phyloP scores from a whole-genome alignment of 306 rosid genomes.

The Sechiopsis laciniata region DNA sequence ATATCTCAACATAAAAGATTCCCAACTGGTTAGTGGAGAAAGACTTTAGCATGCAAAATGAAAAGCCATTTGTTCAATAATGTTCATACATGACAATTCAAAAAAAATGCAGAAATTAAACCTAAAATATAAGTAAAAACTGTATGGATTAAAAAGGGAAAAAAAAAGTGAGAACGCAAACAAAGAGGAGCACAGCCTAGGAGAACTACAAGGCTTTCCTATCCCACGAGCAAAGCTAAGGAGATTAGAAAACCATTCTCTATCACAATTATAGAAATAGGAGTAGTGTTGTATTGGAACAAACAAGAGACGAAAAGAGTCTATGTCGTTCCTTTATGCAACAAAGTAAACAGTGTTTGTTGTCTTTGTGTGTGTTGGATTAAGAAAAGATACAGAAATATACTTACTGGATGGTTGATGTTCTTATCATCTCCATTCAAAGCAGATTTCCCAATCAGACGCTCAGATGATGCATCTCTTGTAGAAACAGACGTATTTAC shows the following conservation, averaged over 20 bases:
- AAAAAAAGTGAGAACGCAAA: neutral
- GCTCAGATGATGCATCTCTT: conserved; percentile 63
- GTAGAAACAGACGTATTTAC: conserved; percentile 45
- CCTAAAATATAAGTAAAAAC: neutral
- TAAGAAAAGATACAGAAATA: conserved; percentile 19
- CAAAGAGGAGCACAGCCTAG: conserved; percentile 5
- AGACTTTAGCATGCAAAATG: neutral
- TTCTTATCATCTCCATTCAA: conserved; percentile 60
- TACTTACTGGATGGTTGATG: conserved; percentile 63
- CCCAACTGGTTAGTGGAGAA: neutral
- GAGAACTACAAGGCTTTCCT: conserved; percentile 8
- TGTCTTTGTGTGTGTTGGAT: neutral
- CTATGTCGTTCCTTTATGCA: neutral
- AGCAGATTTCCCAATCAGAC: conserved; percentile 46
- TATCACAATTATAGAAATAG: neutral
- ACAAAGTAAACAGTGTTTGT: conserved; percentile 15
- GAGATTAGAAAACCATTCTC: neutral
- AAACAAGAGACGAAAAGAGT: neutral
- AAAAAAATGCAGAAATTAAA: neutral
- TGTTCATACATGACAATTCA: neutral
- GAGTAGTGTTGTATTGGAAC: neutral
- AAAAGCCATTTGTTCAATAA: neutral
- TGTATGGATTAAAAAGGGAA: neutral
- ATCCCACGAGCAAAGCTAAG: conserved; percentile 4
- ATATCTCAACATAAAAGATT: neutral